Base-by-base conservation (phyloP, 306 rosid genomes). In the Geum urbanum region DNA sequence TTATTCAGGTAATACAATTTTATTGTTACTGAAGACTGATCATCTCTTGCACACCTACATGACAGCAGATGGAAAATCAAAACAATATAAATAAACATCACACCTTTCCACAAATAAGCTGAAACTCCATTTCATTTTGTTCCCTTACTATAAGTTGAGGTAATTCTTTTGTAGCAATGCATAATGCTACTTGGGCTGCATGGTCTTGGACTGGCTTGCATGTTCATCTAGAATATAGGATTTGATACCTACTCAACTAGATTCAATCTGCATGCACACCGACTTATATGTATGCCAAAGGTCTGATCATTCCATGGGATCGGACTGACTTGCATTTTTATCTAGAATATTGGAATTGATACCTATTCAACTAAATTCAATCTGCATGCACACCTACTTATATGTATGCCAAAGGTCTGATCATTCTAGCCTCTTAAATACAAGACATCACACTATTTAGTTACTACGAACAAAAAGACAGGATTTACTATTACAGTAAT, bases 11-110 rank as follows among this genome's bases (percentile, higher is more conserved):
- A 90, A 82, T 94, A 90, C 77, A 94, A 63, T 80, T 76, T 88
- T 39, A 94, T 73, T 14, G 97, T 60, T 53, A 90, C 75, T 3
- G 98, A 78, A 6, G 98, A 82, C 75, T 88, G 96, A 72, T 94
- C 94, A 74, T 80, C 87, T 87, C 98, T 87, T 54, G 74, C 90
- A 75, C 96, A 88, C 84, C 98, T 94, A 81, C 58, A 46, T 67
- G 35, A 50, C 16, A 57, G 5, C 24, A 47, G 51, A 63, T 54
- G 37, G n/a, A 13, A 20, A 44, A 51, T 60, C 15, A 62, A 59
- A 57, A 46, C 40, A 63, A 51, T 18, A 49, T 27, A 15, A 15
- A 24, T 20, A 51, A 62, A 11, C 61, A 35, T 9, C 58, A 68
- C 18, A 35, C 6, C 10, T 49, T 16, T 67, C 46, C 27, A 32